Evolutionary conservation across 176 grass and related monocot species (phyloP), one percentile per base, ranked within the genome.

Genomic region (Cymbopogon citratus): DNA sequence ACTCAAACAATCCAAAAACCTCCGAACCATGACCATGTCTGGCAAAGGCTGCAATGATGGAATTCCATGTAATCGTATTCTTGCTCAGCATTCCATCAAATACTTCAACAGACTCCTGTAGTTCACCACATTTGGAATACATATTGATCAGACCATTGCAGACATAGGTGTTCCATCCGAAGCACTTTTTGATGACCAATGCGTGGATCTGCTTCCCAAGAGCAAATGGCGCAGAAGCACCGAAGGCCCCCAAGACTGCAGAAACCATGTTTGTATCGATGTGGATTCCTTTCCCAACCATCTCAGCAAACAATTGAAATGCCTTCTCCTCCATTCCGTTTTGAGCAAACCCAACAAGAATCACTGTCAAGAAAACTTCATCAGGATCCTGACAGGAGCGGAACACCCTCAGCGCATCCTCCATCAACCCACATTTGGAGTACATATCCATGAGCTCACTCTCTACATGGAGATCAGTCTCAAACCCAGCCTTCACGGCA

Each of bases 81-180:
- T 73, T 86, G 25, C 40, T 63, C 8, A 29, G 18, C 67, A 84
- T 94, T 56, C 66, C 74, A 18, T 81, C 34, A 21, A 98, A 98
- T 23, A 98, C 76, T 68, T 90, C 57, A 16, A 81, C 27, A 23
- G 95, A 87, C 44, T 95, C 88, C 34, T 60, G 34, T 11, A 98
- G 34, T 35, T 98, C 92, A 24, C 95, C 95, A 0, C 95, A 95
- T 79, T 95, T 98, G 18, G 90, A 85, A 28, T 98, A 98, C 95
- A 98, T 98, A 61, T 98, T 95, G 63, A 95, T 86, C 41, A 98
- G 80, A 62, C 95, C 88, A 75, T 98, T 98, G 84, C 84, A 89
- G 49, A 98, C 88, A 52, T 91, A 94, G 5, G 81, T 82, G 77
- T 90, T 98, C 38, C 46, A 62, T 52, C 66, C 79, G 1, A 87